Evolutionary conservation across 805 yeast genomes (phyloP).

Genomic region (Yarrowia osloensis): DNA sequence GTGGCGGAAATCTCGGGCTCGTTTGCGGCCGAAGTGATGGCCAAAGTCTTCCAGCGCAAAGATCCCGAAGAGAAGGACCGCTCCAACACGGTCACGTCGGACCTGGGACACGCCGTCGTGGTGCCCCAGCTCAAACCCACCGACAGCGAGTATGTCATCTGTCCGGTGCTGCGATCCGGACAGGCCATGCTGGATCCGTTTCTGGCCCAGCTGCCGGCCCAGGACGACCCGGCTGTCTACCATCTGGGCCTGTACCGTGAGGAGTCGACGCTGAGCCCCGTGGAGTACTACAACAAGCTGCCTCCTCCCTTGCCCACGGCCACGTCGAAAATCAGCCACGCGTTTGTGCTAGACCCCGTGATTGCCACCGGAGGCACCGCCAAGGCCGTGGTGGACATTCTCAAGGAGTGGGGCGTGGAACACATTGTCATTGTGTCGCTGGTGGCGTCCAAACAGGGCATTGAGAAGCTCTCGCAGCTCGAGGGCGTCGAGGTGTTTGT

Average conservation of each 20-base stretch:
- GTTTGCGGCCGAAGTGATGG: constrained; percentile 39
- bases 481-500: constrained; percentile 39
- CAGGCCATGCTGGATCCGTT: constrained; percentile 41
- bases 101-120: constrained; percentile 28
- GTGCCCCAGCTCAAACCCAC: constrained; percentile 33
- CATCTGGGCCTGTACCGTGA: constrained; percentile 43
- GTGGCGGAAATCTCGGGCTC: constrained; percentile 36
- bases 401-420: constrained; percentile 42
- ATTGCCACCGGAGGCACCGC: constrained; percentile 46
- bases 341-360: constrained; percentile 42
- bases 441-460: constrained; percentile 38
- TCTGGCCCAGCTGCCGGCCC: constrained; percentile 39
- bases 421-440: constrained; percentile 38
- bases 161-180: constrained; percentile 43
- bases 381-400: constrained; percentile 40
- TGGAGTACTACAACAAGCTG: constrained; percentile 43
- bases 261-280: constrained; percentile 39
- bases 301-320: constrained; percentile 34
- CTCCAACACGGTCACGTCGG: constrained; percentile 30
- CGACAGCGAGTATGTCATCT: constrained; percentile 35
- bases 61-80: neutral
- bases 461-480: constrained; percentile 34
- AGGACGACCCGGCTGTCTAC: constrained; percentile 38
- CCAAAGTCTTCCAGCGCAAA: constrained; percentile 32
- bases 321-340: constrained; percentile 35